Conservation (phyloP, 768 basidiomycete genomes). For the Paxillus ammoniavirescens region DNA sequence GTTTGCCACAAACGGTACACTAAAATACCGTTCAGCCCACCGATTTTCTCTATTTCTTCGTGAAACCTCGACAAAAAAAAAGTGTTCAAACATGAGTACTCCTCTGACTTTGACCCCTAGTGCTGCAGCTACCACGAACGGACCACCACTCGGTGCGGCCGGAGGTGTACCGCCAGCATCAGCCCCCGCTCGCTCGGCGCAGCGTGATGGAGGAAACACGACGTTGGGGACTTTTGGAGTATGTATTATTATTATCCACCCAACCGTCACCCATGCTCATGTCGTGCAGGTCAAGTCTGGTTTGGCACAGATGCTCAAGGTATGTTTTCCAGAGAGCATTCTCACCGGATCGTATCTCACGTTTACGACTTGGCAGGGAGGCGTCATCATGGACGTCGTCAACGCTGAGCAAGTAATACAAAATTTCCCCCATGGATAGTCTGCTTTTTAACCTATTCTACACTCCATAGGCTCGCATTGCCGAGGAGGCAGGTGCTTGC, state of each 20-base stretch:
- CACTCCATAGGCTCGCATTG: constrained; percentile 70
- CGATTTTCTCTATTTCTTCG: too few relatives aligned
- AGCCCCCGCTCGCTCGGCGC: constrained; percentile 53
- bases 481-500: constrained; percentile 95
- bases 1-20: too few relatives aligned
- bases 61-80: not conserved
- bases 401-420: constrained; percentile 57
- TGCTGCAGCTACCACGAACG: constrained; percentile 4
- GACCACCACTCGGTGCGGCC: not conserved
- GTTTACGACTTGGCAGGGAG: constrained; percentile 47
- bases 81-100: constrained; percentile 11
- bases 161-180: constrained; percentile 5
- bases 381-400: constrained; percentile 95
- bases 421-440: not conserved
- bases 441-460: constrained; percentile 22
- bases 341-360: constrained; percentile 2
- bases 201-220: constrained; percentile 50
- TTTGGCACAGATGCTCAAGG: constrained; percentile 96
- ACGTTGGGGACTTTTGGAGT: constrained; percentile 75
- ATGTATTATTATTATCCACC: constrained; percentile 17
- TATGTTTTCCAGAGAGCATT: constrained; percentile 25
- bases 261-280: not conserved
- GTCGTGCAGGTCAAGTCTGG: constrained; percentile 80
- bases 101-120: constrained; percentile 8
- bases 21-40: too few relatives aligned